Evolutionary conservation across 257 asterid genomes (phyloP), one percentile per base, ranked within the genome.

Genomic region (Solanum lycopersicoides): DNA sequence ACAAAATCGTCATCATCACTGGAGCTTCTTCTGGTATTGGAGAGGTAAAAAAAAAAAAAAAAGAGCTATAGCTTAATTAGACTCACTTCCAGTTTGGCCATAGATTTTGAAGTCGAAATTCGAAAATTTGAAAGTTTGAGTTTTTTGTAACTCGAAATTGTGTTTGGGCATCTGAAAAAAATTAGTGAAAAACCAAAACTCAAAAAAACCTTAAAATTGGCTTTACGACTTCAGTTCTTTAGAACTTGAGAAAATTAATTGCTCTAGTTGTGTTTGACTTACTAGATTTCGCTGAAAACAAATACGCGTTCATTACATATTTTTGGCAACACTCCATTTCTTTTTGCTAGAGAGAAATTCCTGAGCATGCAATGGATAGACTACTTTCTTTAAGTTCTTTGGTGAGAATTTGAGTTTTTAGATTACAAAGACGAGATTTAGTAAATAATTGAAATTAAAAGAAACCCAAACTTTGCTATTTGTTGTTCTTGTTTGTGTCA

Each of bases 1-100:
- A 92, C 77, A 97, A 94, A 89, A 98, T 97, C 2, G 98, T 91
- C 44, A 86, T 95, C 87, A 92, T 97, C 90, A 97, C 98, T 37
- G 99, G 98, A 8, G 99, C 98, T 73, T 95, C 98, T 89, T 97
- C 98, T 53, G 99, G 98, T 3, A 93, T 97, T 30, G 99, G 98
- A 87, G 99, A 97, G 98, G 99, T 97, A 90, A 56, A 50, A 5
- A 50, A n/a, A n/a, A n/a, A n/a, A n/a, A n/a, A n/a, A 50, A 2
- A 50, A 2, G 60, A 50, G 21, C 7, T 50, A 7, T 56, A 56
- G 10, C n/a, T 56, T 7, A 53, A 20, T 56, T 56, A 56, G 3
- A 18, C 65, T 56, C 65, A 1, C 10, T 9, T 53, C 4, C 63
- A 21, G 3, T 53, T 6, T 53, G 63, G n/a, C 3, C 63, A 16